Base-by-base conservation (phyloP, 768 basidiomycete species). In the Tephrocybe rancida region DNA sequence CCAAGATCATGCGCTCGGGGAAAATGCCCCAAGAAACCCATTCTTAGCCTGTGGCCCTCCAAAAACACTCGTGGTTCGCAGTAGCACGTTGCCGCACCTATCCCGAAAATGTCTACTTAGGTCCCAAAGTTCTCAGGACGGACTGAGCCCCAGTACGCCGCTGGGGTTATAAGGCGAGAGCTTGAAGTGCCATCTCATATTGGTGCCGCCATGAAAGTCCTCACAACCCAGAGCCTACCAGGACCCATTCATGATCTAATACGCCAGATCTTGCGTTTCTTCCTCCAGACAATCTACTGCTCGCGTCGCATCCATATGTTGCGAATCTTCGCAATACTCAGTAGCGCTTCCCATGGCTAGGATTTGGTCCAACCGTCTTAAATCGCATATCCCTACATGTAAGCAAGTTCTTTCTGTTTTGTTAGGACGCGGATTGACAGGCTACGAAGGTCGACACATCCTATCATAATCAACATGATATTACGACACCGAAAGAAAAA, bases 211-310 rank as follows among this genome's bases (percentile, higher is more conserved):
- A 32, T 32, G 30, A 13, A 32, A 32, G 30, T 34, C 29, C 30
- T 21, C 19, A 26, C 38, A 41, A 43, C 37, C 5, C 44, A 42
- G 13, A 16, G 16, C 14, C 6, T 32, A 32, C 16, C 32, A 50
- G 29, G 24, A 30, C 27, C 49, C 34, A 48, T 9, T 32, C 38
- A 56, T 29, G 18, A n/a, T 44, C 44, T 44, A 22, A 11, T 45
- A 19, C 52, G 52, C 24, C 48, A 64, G 24, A 26, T 67, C n/a
- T 43, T 62, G 38, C 69, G 64, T 5, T 60, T 70, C 49, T 49
- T 69, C 46, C 26, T 64, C 26, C 66, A 65, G 42, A 70, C 70
- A 18, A 58, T 69, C 44, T 53, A 59, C 35, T 70, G 66, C 55
- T 61, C 64, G 18, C 64, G 62, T 44, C 61, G 60, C 41, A 32